Conservation (phyloP, 768 basidiomycete species). For the Auriscalpium orientale region DNA sequence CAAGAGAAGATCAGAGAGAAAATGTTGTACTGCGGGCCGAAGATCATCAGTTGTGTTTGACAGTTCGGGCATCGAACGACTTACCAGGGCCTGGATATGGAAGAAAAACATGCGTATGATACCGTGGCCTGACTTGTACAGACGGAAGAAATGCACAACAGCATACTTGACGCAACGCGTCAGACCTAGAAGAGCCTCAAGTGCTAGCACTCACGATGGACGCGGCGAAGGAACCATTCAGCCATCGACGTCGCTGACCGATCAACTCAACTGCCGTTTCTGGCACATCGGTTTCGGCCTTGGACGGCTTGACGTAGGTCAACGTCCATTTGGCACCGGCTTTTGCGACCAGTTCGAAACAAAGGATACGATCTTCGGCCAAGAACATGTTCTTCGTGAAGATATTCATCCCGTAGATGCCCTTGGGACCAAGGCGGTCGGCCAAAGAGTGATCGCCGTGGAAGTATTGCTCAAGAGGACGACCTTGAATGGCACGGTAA, state of each 20-base stretch:
- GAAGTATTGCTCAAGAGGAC: slow-evolving; percentile 82
- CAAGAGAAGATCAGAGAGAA: slow-evolving; percentile 83
- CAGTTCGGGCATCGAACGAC: slow-evolving; percentile 19
- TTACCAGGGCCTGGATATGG: slow-evolving; percentile 83
- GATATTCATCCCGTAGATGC: slow-evolving; percentile 94
- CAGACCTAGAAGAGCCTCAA: too few species aligned
- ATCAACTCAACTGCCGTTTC: slow-evolving; percentile 90
- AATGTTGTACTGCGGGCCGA: slow-evolving; percentile 60
- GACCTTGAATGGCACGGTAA: slow-evolving; percentile 85
- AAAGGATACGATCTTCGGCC: slow-evolving; percentile 94
- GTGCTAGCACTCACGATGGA: slow-evolving; percentile 57
- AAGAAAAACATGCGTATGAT: slow-evolving; percentile 94
- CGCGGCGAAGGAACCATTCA: slow-evolving; percentile 94
- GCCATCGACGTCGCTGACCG: slow-evolving; percentile 91
- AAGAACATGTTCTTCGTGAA: slow-evolving; percentile 92
- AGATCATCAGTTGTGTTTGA: too few species aligned
- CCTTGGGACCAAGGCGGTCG: slow-evolving; percentile 86
- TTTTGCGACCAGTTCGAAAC: slow-evolving; percentile 95
- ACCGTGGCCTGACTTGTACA: slow-evolving; percentile 83
- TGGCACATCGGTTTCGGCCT: slow-evolving; percentile 95
- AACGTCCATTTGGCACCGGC: slow-evolving; percentile 81
- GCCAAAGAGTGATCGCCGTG: slow-evolving; percentile 86
- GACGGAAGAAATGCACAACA: slow-evolving; percentile 84
- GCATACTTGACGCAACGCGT: slow-evolving; percentile 52
- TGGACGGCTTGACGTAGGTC: slow-evolving; percentile 90